Evolutionary conservation across 768 basidiomycete genomes (phyloP).

Genomic region (Tephrocybe sp.): DNA sequence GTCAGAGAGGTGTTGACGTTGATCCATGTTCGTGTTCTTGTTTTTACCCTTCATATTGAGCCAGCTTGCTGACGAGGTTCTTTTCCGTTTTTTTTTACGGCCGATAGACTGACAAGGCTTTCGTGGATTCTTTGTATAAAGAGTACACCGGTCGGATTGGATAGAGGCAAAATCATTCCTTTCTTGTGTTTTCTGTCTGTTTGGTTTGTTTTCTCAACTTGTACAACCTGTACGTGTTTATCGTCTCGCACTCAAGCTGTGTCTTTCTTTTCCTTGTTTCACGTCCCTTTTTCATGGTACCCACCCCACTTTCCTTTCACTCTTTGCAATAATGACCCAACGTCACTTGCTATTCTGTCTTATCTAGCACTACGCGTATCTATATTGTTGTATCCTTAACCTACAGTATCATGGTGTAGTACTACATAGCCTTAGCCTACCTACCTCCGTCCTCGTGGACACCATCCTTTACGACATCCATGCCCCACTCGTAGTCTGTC

Average conservation of each 20-base stretch:
- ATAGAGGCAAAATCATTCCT: constrained; percentile 4
- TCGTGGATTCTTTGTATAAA: constrained; percentile 60
- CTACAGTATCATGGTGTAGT: constrained; percentile 19
- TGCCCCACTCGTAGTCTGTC: constrained; percentile 1
- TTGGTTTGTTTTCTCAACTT: neutral
- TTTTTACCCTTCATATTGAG: constrained; percentile 13
- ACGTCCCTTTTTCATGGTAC: constrained; percentile 2
- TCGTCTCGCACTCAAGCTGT: neutral
- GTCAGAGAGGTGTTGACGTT: constrained; percentile 56
- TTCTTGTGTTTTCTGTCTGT: neutral
- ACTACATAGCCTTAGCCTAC: constrained; percentile 4
- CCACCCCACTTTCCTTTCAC: constrained; percentile 5
- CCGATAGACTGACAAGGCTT: constrained; percentile 61
- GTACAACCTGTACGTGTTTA: neutral
- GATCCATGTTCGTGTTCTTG: constrained; percentile 47
- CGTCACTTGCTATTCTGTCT: constrained; percentile 4
- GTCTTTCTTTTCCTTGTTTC: constrained; percentile 10
- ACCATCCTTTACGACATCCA: neutral
- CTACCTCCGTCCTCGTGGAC: no score
- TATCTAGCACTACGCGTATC: constrained; percentile 22
- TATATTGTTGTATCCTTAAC: constrained; percentile 22
- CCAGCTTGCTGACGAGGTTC: no score
- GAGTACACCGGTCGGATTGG: constrained; percentile 38
- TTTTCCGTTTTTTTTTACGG: neutral
- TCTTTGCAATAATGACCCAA: neutral